Conservation (phyloP, 2,329 filamentous ascomycete genomes). For the Graphiopsis chlorocephala region DNA sequence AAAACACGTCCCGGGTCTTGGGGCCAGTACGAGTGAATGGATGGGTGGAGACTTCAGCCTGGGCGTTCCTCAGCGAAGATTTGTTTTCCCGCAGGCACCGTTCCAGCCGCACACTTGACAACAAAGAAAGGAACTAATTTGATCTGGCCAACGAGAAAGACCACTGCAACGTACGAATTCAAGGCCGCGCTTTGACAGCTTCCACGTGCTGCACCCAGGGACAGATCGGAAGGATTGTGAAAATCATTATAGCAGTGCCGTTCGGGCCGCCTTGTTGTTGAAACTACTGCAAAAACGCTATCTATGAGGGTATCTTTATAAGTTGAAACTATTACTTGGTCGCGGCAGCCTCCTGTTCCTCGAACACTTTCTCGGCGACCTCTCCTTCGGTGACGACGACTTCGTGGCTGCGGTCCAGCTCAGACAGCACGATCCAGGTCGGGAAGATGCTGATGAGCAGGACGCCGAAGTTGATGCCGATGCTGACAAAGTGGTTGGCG, state of each 20-base stretch:
- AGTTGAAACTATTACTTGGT: conserved; percentile 7
- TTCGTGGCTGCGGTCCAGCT: conserved; percentile 34
- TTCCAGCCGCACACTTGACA: conserved; percentile 1
- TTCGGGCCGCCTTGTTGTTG: conserved; percentile 12
- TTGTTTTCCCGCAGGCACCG: not conserved
- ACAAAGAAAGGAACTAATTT: not conserved
- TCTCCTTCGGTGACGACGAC: conserved; percentile 4
- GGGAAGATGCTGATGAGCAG: conserved; percentile 32
- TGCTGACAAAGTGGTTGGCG: conserved; percentile 37
- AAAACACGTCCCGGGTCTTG: not conserved
- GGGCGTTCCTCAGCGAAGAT: not conserved
- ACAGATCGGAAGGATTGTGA: not conserved
- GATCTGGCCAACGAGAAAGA: not conserved
- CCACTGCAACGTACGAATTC: not conserved
- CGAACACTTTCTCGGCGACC: not conserved
- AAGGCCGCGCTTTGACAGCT: not conserved
- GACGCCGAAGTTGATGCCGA: conserved; percentile 37
- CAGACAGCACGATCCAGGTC: conserved; percentile 35
- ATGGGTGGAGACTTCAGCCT: not conserved
- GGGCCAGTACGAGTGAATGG: not conserved
- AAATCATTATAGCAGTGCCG: conserved; percentile 8
- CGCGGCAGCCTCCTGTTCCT: not conserved
- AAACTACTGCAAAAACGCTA: conserved; percentile 13
- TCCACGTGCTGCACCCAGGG: not conserved
- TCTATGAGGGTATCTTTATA: conserved; percentile 10